Conservation (phyloP, 1,139 yeast species). For the Lodderomyces theae region DNA sequence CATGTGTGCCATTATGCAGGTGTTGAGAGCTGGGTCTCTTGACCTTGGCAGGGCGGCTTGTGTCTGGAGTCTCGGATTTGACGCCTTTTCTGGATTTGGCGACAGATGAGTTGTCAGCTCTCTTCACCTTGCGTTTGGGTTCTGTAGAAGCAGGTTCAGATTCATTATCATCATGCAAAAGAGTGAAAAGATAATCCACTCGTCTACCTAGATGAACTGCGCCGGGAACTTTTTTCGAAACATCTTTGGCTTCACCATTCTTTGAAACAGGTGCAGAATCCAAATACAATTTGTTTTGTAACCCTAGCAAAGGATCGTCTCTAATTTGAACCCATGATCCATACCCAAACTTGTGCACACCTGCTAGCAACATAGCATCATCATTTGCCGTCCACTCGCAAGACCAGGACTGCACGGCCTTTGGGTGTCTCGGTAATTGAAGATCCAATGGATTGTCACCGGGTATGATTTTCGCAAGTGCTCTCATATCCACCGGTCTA, state of each 20-base stretch:
- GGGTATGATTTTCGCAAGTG: slow-evolving; percentile 60
- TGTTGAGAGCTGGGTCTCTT: slow-evolving; percentile 14
- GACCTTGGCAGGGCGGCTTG: slow-evolving; percentile 6
- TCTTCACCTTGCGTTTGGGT: slow-evolving; percentile 5
- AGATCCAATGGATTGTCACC: slow-evolving; percentile 56
- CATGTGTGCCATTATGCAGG: background rate
- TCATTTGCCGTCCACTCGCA: slow-evolving; percentile 82
- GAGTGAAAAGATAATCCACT: slow-evolving; percentile 77
- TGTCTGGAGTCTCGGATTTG: slow-evolving; percentile 22
- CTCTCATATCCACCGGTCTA: slow-evolving; percentile 78
- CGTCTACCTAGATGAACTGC: slow-evolving; percentile 93
- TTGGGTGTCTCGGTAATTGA: slow-evolving; percentile 59
- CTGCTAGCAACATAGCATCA: slow-evolving; percentile 83
- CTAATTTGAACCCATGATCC: slow-evolving; percentile 94
- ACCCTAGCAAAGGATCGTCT: slow-evolving; percentile 89
- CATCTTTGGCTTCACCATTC: slow-evolving; percentile 7
- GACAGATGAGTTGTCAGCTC: background rate
- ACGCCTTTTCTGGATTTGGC: slow-evolving; percentile 10
- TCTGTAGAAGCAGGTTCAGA: background rate
- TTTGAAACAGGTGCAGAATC: slow-evolving; percentile 26
- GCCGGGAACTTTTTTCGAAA: slow-evolving; percentile 74
- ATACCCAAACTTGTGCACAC: slow-evolving; percentile 89
- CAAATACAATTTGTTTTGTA: slow-evolving; percentile 79
- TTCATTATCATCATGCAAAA: slow-evolving; percentile 35
- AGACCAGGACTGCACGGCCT: slow-evolving; percentile 87